Base-by-base conservation (phyloP, 2,329 filamentous ascomycete species). In the Gaeumannomyces tritici region DNA sequence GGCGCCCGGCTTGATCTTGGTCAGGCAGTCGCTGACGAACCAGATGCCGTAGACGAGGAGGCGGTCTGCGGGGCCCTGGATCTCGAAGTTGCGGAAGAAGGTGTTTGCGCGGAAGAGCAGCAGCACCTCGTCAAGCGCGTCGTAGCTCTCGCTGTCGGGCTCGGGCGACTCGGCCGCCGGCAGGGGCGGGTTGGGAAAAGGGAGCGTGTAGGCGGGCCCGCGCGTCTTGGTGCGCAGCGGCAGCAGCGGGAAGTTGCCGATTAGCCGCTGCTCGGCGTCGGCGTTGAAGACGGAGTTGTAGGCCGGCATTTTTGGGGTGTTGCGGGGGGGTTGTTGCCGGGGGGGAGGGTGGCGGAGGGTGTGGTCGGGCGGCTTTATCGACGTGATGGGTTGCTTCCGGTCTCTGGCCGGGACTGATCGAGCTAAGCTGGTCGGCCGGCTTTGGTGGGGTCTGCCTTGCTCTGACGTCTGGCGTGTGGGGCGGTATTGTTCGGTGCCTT, bases 81-180 rank as follows among this genome's bases (percentile, higher is more conserved):
- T 96, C 82, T 98, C 95, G 71, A 99, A 99, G 83, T 98, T 99
- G 71, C 95, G 90, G 83, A 98, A 99, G 77, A 99, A 93, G 64
- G 93, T 97, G 81, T 99, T 98, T 70, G 95, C 93, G 67, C 95
- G 91, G 83, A 98, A 99, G 60, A 98, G 85, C 15, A 88, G 84
- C 62, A 99, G 84, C 61, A 96, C 87, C 80, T 99, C 95, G 78
- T 99, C 95, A 62, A 98, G 84, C 65, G 95, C 90, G 79, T 99
- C 95, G 82, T 98, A 98, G 71, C 89, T 93, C 59, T 55, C 59
- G 76, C 86, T 88, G 75, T 95, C 91, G 60, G 92, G 89, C 74
- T 97, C 91, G 70, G 80, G 88, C 69, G 80, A 86, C 76, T 87
- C 83, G 74, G 79, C 70, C 65, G 85, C 79, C 47, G 83, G 77